Evolutionary conservation across 768 basidiomycete species (phyloP), one percentile per base, ranked within the genome.

Genomic region (Pulveroboletus sp.): DNA sequence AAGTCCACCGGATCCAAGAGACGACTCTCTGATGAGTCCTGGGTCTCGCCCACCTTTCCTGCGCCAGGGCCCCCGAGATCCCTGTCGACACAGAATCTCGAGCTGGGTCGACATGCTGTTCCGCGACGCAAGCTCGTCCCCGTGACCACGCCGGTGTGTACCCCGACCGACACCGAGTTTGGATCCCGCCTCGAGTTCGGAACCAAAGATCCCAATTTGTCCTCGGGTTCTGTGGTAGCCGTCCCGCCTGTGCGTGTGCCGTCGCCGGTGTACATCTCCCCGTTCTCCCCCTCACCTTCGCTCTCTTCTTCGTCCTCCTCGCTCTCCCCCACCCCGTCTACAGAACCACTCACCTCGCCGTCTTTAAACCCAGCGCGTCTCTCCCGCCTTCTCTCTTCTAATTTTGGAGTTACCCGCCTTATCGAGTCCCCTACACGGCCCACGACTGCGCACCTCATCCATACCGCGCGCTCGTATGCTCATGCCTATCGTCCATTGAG

Each of bases 21-120:
- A 21, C 59, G 62, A n/a, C 59, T 64, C 18, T 63, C 62, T 1
- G 54, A 63, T 24, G 61, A 63, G 14, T 63, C 61, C 5, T 63
- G 61, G 61, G 61, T 62, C 46, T 57, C 61, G 0, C 61, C 58
- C 0, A 4, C 15, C 4, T 50, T 62, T 17, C 53, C 60, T 6
- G 8, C 21, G 1, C 42, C 46, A 7, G 39, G 15, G 3, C 53
- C 51, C 6, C 46, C 59, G 6, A 55, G 31, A 15, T 49, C 58
- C 8, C 52, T 50, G 15, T 39, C 51, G 9, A 47, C 45, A 11
- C 51, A 55, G 7, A 53, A 57, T 37, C 35, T 51, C 33, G 51
- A 60, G 7, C 36, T 57, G 6, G 37, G 46, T 33, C 60, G 32
- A 13, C 53, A 53, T 37, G 38, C 38, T 11, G 45, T 14, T 39